Conservation (phyloP, 495 filamentous ascomycete species). For the Hypoxylon crocopeplum region DNA sequence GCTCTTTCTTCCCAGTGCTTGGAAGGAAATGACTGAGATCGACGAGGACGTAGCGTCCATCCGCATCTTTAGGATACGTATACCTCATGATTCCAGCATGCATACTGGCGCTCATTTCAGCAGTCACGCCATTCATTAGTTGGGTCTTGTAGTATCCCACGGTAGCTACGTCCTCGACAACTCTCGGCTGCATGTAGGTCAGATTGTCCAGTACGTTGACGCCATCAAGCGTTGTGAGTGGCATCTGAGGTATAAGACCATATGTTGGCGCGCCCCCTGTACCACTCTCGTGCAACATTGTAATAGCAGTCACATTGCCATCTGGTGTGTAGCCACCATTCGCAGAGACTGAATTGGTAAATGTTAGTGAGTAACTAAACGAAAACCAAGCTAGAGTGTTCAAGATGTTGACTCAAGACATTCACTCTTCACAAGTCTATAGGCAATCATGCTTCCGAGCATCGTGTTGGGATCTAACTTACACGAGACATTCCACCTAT, state of each 20-base stretch:
- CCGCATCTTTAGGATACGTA: conserved; percentile 55
- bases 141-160: conserved; percentile 68
- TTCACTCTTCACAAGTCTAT: too few species aligned
- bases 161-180: conserved; percentile 54
- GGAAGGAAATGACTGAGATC: conserved; percentile 73
- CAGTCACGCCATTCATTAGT: conserved; percentile 57
- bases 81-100: conserved; percentile 70
- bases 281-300: conserved; percentile 75
- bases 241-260: conserved; percentile 70
- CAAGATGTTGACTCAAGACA: not conserved
- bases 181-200: conserved; percentile 52
- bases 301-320: conserved; percentile 69
- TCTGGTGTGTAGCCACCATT: conserved; percentile 58
- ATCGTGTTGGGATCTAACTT: not conserved
- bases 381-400: too few species aligned
- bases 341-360: not conserved
- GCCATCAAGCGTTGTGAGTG: conserved; percentile 49
- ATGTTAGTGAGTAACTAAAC: not conserved
- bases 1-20: conserved; percentile 59
- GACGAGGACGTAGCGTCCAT: conserved; percentile 60
- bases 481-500: conserved; percentile 28
- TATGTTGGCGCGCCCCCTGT: conserved; percentile 77
- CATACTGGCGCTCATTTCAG: conserved; percentile 63
- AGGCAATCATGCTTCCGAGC: too few species aligned
- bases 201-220: conserved; percentile 65